Evolutionary conservation across 2,329 filamentous ascomycete genomes (phyloP).

Genomic region (Ceratocystis alfenasii): DNA sequence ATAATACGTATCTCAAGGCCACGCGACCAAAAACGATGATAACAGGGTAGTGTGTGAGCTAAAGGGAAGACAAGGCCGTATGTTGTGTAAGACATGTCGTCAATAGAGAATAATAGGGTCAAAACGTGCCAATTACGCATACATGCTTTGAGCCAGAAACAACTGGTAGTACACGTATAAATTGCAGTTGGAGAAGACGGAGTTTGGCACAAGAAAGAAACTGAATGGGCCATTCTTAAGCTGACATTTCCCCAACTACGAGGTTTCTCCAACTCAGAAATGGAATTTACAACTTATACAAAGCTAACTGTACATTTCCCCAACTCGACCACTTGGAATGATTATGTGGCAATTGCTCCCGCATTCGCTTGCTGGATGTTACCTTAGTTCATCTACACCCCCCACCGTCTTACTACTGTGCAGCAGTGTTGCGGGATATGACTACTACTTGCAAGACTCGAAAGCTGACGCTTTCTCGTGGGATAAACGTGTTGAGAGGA

Average conservation of each 20-base stretch:
- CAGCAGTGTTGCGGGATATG: too few species aligned
- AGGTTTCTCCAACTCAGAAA: too few species aligned
- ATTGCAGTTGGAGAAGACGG: neutral
- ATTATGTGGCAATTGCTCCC: neutral
- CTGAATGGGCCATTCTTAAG: too few species aligned
- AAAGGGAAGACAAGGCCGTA: neutral
- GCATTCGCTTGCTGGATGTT: neutral
- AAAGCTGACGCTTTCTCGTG: neutral
- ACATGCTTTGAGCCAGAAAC: neutral
- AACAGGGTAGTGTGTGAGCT: neutral
- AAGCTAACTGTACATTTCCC: neutral
- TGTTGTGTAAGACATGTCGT: conserved; percentile 9
- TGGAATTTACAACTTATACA: too few species aligned
- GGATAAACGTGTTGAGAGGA: neutral
- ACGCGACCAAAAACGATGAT: neutral
- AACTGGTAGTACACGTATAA: conserved; percentile 3
- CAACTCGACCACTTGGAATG: neutral
- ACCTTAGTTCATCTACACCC: neutral
- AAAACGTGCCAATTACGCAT: conserved; percentile 3
- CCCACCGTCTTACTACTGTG: too few species aligned
- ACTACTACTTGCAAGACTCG: too few species aligned
- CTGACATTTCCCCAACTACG: too few species aligned
- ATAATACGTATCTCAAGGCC: neutral
- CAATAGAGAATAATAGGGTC: neutral
- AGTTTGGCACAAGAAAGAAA: too few species aligned